These are phyloP conservation scores for Malassezia yamatoensis DNA, from an alignment of 1,284 basidiomycete genomes.

Conservation along the genomic window DNA sequence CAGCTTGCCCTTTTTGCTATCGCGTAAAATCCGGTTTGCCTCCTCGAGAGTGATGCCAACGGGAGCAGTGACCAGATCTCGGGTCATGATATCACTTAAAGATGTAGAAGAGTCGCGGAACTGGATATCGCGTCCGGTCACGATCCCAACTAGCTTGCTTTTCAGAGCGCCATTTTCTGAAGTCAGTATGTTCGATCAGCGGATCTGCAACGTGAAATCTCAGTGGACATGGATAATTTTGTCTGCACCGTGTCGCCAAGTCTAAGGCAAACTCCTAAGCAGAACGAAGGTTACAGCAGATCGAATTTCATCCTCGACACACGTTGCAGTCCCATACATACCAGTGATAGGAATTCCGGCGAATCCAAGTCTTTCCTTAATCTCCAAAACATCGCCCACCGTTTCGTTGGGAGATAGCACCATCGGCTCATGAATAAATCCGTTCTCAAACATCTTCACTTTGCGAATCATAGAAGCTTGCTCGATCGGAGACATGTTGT, in stretches of 20 bases:
- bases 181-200: slow-evolving; percentile 22
- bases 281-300: slow-evolving; percentile 72
- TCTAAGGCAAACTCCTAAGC: slow-evolving; percentile 59
- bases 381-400: slow-evolving; percentile 82
- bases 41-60: slow-evolving; percentile 61
- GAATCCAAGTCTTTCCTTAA: slow-evolving; percentile 86
- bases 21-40: slow-evolving; percentile 87
- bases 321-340: slow-evolving; percentile 50
- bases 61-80: slow-evolving; percentile 41
- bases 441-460: slow-evolving; percentile 91
- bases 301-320: slow-evolving; percentile 52
- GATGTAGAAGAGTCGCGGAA: slow-evolving; percentile 65
- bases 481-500: slow-evolving; percentile 77
- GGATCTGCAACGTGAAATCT: slow-evolving; percentile 16
- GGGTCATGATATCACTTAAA: slow-evolving; percentile 83
- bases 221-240: slow-evolving; percentile 50
- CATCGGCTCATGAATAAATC: slow-evolving; percentile 85
- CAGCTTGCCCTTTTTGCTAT: slow-evolving; percentile 95
- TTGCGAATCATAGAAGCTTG: slow-evolving; percentile 95
- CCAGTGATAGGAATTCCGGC: slow-evolving; percentile 96
- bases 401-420: slow-evolving; percentile 66
- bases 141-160: slow-evolving; percentile 88
- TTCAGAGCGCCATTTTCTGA: slow-evolving; percentile 74
- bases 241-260: slow-evolving; percentile 64
- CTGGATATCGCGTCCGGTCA: slow-evolving; percentile 91